Evolutionary conservation across 768 basidiomycete genomes (phyloP), one percentile per base, ranked within the genome.

Genomic region (Lactarius hengduanensis): DNA sequence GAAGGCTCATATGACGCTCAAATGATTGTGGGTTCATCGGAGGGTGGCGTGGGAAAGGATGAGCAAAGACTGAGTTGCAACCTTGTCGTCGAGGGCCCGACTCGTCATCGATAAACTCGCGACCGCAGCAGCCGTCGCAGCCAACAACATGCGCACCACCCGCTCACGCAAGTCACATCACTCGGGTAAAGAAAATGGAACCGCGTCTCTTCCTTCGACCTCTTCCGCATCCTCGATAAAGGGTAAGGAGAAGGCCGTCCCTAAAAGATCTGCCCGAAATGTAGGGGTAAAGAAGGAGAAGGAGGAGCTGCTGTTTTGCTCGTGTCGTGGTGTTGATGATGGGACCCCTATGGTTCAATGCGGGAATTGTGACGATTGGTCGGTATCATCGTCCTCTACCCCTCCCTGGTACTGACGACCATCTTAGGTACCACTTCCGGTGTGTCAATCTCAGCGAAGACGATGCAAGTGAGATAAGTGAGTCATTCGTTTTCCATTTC

Each of bases 291-390:
- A 69, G 61, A 65, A 63, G 58, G 56, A 63, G 58, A 55, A 64
- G 40, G 66, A 70, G 70, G 53, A 67, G 66, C 62, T 65, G 76
- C 1, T 78, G 81, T 72, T 62, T 66, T 92, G 91, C 78, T 76
- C 81, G 3, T 93, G 91, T 75, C 79, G 80, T 30, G 82, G 82
- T 53, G 80, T 81, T 28, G 88, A 92, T 74, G 88, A 91, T 76
- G 91, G 88, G 22, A 82, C 86, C 5, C 90, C 91, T 16, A 91
- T 92, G 90, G 86, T 93, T 41, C 78, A 78, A 43, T 93, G 91
- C 72, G 81, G 83, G 30, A 78, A 81, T 60, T 93, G 91, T 73
- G 78, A 77, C 22, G 85, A 86, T 64, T 93, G 92, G 91, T 88
- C 69, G 70, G 83, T 76, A 30, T 36, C 61, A 13, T 20, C 22